Percentiles rank a stretch among this genome's conserved stretches.
Conservation (phyloP, 305 asterid genomes). For the Withania somnifera region DNA sequence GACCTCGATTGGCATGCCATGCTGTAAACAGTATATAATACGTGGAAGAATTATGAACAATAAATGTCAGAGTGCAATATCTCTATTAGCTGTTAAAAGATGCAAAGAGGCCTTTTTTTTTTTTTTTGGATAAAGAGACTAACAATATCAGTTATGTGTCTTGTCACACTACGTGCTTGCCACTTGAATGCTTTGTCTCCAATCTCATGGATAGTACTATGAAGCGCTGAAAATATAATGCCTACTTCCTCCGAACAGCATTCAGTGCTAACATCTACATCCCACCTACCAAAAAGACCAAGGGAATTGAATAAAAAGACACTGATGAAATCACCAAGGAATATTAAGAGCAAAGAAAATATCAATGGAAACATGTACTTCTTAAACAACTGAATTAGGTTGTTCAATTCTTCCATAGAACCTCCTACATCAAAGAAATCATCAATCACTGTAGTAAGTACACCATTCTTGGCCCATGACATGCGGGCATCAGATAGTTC, state of each 20-base stretch:
- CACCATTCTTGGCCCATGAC: constrained; percentile 81
- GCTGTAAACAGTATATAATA: background rate
- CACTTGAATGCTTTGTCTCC: constrained; percentile 38
- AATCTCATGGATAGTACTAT: constrained; percentile 42
- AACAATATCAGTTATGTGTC: constrained; percentile 59
- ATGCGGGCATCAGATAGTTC: constrained; percentile 76
- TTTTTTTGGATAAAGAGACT: constrained; percentile 17
- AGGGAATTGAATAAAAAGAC: background rate
- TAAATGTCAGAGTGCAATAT: background rate
- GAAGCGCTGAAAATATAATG: constrained; percentile 65
- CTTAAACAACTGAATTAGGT: constrained; percentile 54
- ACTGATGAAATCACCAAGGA: background rate
- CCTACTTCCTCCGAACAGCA: constrained; percentile 52
- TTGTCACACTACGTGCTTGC: constrained; percentile 49
- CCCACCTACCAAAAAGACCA: constrained; percentile 48
- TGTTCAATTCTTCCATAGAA: constrained; percentile 56
- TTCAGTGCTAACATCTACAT: constrained; percentile 37
- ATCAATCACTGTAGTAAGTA: constrained; percentile 76
- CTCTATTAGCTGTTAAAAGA: background rate
- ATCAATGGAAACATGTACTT: constrained; percentile 20
- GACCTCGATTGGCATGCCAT: background rate
- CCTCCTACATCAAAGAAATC: constrained; percentile 90
- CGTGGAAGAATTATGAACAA: background rate
- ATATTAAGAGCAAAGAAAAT: background rate
- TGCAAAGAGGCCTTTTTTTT: background rate